Evolutionary conservation across 2,329 filamentous ascomycete species (phyloP).

Genomic region (Lithohypha guttulata): DNA sequence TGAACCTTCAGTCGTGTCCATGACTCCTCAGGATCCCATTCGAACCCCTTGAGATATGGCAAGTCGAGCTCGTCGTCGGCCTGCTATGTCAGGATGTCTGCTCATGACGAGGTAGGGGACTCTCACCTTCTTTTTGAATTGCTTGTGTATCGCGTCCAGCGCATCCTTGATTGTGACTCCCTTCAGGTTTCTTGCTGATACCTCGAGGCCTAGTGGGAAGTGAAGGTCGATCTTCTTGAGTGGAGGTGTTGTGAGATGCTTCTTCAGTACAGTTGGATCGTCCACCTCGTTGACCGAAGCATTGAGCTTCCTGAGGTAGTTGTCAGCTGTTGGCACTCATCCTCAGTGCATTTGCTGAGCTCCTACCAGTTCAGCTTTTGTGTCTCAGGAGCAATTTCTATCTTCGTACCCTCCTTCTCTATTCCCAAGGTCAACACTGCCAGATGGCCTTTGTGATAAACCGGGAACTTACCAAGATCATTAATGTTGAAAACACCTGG

Average conservation of each 20-base stretch:
- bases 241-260: constrained; percentile 65
- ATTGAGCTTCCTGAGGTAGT: constrained; percentile 72
- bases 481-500: constrained; percentile 71
- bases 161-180: constrained; percentile 97
- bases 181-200: constrained; percentile 81
- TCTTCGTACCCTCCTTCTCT: constrained; percentile 64
- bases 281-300: constrained; percentile 67
- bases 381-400: constrained; percentile 68
- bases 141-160: constrained; percentile 87
- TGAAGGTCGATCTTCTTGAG: constrained; percentile 91
- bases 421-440: constrained; percentile 13
- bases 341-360: neutral
- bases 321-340: constrained; percentile 6
- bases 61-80: constrained; percentile 81
- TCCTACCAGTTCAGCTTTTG: constrained; percentile 80
- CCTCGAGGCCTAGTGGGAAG: constrained; percentile 78
- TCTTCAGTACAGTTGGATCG: constrained; percentile 73
- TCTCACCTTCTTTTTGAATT: constrained; percentile 85
- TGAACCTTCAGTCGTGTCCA: constrained; percentile 83
- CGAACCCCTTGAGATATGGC: constrained; percentile 84
- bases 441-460: too few species aligned
- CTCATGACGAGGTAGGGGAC: constrained; percentile 23
- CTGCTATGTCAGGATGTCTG: constrained; percentile 37
- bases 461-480: constrained; percentile 60
- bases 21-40: constrained; percentile 89